These are phyloP conservation scores for Penicillium fimorum DNA, from an alignment of 495 filamentous ascomycete species.

Conservation along the genomic window DNA sequence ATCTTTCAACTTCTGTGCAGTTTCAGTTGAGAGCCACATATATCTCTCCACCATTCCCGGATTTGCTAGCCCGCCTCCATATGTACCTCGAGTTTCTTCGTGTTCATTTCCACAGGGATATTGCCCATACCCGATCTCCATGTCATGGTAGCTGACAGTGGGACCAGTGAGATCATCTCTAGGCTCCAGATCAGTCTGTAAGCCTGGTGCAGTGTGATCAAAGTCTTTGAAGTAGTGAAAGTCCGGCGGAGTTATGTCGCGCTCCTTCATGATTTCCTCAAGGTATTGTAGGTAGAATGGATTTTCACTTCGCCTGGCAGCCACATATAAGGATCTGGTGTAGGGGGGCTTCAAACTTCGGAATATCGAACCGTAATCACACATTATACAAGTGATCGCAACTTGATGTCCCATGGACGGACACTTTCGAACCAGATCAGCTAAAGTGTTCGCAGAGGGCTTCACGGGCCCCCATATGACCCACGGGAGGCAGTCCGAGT, in stretches of 20 bases:
- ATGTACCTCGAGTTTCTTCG: constrained; percentile 13
- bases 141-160: constrained; percentile 15
- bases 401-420: constrained; percentile 22
- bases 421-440: constrained; percentile 20
- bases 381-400: constrained; percentile 22
- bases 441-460: constrained; percentile 17
- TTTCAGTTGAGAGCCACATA: constrained; percentile 21
- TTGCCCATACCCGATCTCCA: constrained; percentile 15
- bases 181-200: constrained; percentile 22
- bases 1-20: constrained; percentile 20
- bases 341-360: constrained; percentile 16
- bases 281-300: constrained; percentile 22
- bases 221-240: constrained; percentile 2
- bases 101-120: constrained; percentile 7
- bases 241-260: not conserved
- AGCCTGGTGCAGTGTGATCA: constrained; percentile 5
- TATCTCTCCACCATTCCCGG: constrained; percentile 19
- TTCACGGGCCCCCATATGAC: constrained; percentile 22
- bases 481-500: constrained; percentile 21
- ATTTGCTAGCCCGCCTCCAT: constrained; percentile 13
- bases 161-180: constrained; percentile 13
- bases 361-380: constrained; percentile 18
- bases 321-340: constrained; percentile 16
- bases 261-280: constrained; percentile 17
- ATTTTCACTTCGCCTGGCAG: constrained; percentile 20